Percentiles rank a stretch among this genome's conserved stretches.
phyloP scores from a whole-genome alignment of 2,329 filamentous ascomycete genomes.

The Aspergillus fructus region DNA sequence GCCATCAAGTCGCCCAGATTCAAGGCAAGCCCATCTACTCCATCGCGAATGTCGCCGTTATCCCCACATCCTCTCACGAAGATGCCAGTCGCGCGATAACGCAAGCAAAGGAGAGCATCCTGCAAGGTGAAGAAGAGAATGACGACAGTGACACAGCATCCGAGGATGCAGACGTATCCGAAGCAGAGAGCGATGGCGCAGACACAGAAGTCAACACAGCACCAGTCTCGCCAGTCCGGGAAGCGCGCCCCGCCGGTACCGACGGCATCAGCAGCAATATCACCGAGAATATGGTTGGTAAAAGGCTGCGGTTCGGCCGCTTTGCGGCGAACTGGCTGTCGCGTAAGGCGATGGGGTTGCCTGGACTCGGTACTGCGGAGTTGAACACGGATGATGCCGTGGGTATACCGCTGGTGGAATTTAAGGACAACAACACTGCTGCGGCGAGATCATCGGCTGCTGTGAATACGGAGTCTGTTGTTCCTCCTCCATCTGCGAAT shows the following conservation, averaged over 20 bases:
- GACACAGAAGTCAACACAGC: constrained; percentile 28
- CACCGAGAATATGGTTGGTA: constrained; percentile 83
- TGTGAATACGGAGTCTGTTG: constrained; percentile 11
- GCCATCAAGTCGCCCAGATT: constrained; percentile 85
- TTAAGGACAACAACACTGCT: constrained; percentile 5
- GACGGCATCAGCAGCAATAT: constrained; percentile 57
- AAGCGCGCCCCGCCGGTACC: constrained; percentile 26
- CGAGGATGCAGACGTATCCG: constrained; percentile 25
- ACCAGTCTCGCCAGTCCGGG: constrained; percentile 28
- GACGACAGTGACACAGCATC: constrained; percentile 30
- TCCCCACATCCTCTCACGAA: constrained; percentile 73
- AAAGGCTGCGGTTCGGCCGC: constrained; percentile 78
- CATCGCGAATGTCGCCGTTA: constrained; percentile 85
- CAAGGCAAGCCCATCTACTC: constrained; percentile 80
- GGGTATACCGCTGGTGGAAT: constrained; percentile 22
- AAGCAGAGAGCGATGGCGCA: constrained; percentile 28
- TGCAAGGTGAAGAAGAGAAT: constrained; percentile 41
- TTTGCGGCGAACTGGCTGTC: constrained; percentile 94
- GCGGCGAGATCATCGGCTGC: constrained; percentile 6
- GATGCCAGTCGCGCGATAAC: constrained; percentile 73
- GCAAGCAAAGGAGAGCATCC: constrained; percentile 54
- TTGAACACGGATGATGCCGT: constrained; percentile 45
- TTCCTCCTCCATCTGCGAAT: background rate
- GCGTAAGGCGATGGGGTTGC: constrained; percentile 73
- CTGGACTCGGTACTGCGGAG: constrained; percentile 66